Percentiles rank a stretch among this genome's conserved stretches.
Evolutionary conservation across 2,329 filamentous ascomycete species (phyloP).

Genomic region (Trichoderma koningii): DNA sequence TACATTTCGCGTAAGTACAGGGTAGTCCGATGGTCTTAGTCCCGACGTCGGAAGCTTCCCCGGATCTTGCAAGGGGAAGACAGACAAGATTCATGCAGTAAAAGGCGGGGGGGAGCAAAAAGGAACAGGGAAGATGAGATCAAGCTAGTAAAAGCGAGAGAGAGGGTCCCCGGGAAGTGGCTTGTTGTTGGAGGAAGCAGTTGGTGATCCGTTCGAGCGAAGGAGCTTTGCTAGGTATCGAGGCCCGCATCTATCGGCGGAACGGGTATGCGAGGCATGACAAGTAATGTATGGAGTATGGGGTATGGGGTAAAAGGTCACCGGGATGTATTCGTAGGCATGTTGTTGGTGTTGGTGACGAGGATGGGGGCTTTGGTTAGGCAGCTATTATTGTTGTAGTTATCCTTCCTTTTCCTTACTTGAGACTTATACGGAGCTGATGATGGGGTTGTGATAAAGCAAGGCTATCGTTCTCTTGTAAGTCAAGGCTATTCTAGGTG

Average conservation of each 20-base stretch:
- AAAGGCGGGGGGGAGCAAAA: neutral
- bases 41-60: neutral
- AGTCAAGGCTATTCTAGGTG: too few species aligned
- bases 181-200: neutral
- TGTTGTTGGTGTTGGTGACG: neutral
- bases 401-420: neutral
- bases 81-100: too few species aligned
- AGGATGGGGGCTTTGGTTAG: neutral
- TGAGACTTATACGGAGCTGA: neutral
- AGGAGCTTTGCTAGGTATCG: neutral
- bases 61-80: neutral
- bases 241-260: conserved; percentile 23
- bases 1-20: neutral
- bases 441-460: too few species aligned
- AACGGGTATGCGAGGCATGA: conserved; percentile 12
- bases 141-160: neutral
- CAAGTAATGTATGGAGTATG: neutral
- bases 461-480: too few species aligned
- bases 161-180: neutral
- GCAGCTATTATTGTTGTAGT: neutral
- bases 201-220: conserved; percentile 25
- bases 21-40: neutral
- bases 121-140: neutral
- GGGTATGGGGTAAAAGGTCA: too few species aligned
- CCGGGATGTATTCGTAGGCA: conserved; percentile 17